Conservation (phyloP, 495 filamentous ascomycete genomes). For the Aspergillus coremiiformis region DNA sequence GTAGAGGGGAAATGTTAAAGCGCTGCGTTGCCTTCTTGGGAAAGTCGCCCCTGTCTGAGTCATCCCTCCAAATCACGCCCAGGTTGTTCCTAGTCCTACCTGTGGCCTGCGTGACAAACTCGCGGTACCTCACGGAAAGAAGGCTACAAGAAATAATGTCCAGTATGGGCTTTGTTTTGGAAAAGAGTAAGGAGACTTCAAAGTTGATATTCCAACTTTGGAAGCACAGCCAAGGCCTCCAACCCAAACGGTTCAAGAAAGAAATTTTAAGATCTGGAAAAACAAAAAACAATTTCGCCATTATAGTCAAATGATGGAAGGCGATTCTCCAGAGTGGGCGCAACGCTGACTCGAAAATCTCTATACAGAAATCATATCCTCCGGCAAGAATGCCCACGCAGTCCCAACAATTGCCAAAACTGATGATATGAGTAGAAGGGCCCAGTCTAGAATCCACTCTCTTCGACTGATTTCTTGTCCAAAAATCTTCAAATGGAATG, state of each 20-base stretch:
- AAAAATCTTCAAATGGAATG: slow-evolving; percentile 92
- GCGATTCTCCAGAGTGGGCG: background rate
- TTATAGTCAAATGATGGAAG: slow-evolving; percentile 47
- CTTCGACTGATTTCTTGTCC: slow-evolving; percentile 59
- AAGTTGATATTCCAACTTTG: slow-evolving; percentile 91
- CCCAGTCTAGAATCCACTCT: slow-evolving; percentile 62
- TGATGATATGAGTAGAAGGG: slow-evolving; percentile 60
- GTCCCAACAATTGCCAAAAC: slow-evolving; percentile 71
- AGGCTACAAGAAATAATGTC: slow-evolving; percentile 65
- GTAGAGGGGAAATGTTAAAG: slow-evolving; percentile 79
- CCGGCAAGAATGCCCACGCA: slow-evolving; percentile 81
- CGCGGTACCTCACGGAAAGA: slow-evolving; percentile 77
- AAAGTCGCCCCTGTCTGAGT: slow-evolving; percentile 46
- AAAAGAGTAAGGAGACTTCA: slow-evolving; percentile 60
- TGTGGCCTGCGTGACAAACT: slow-evolving; percentile 81
- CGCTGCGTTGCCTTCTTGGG: slow-evolving; percentile 52
- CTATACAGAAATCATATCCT: slow-evolving; percentile 38
- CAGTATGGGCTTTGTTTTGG: slow-evolving; percentile 62
- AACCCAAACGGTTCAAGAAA: slow-evolving; percentile 51
- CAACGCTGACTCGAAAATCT: slow-evolving; percentile 2
- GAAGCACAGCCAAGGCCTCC: slow-evolving; percentile 36
- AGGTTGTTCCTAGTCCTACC: slow-evolving; percentile 87
- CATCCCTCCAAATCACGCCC: slow-evolving; percentile 45
- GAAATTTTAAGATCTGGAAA: slow-evolving; percentile 64
- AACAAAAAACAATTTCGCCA: slow-evolving; percentile 81